These are phyloP conservation scores for Trametopsis cervina DNA, from an alignment of 768 basidiomycete species.

Conservation along the genomic window DNA sequence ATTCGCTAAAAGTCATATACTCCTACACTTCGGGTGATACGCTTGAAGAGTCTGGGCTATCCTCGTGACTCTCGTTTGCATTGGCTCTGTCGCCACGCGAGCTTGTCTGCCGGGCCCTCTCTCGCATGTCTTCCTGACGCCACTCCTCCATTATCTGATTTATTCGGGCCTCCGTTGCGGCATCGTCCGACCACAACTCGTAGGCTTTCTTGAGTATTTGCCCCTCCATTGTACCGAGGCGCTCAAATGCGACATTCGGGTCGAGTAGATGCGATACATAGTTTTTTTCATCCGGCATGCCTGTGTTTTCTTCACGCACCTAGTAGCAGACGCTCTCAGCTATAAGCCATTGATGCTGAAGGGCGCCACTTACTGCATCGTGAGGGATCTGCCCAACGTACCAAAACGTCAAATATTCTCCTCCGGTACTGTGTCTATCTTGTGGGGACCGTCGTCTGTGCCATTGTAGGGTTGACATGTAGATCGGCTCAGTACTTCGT, in stretches of 20 bases:
- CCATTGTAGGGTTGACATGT: conserved; percentile 29
- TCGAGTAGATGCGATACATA: conserved; percentile 38
- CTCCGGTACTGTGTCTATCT: conserved; percentile 24
- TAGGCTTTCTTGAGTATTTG: conserved; percentile 33
- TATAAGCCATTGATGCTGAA: too few species aligned
- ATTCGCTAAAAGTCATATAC: too few species aligned
- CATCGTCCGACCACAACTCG: conserved; percentile 25
- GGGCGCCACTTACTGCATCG: conserved; percentile 44
- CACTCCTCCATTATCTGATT: too few species aligned
- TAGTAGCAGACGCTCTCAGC: conserved; percentile 20
- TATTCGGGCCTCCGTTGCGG: not conserved
- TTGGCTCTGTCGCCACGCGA: too few species aligned
- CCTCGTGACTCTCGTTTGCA: too few species aligned
- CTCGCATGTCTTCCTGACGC: too few species aligned
- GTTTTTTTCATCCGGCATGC: conserved; percentile 50
- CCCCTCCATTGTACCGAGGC: conserved; percentile 23
- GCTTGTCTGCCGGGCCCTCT: too few species aligned
- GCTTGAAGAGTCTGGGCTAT: too few species aligned
- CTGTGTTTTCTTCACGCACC: conserved; percentile 42
- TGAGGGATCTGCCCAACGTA: conserved; percentile 46
- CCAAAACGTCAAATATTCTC: conserved; percentile 51
- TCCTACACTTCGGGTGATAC: too few species aligned
- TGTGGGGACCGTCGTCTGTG: not conserved
- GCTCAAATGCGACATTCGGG: conserved; percentile 35
- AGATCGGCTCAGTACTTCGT: conserved; percentile 38